Evolutionary conservation across 1,284 basidiomycete species (phyloP), one percentile per base, ranked within the genome.

Genomic region (Mrakiaceae sp.): DNA sequence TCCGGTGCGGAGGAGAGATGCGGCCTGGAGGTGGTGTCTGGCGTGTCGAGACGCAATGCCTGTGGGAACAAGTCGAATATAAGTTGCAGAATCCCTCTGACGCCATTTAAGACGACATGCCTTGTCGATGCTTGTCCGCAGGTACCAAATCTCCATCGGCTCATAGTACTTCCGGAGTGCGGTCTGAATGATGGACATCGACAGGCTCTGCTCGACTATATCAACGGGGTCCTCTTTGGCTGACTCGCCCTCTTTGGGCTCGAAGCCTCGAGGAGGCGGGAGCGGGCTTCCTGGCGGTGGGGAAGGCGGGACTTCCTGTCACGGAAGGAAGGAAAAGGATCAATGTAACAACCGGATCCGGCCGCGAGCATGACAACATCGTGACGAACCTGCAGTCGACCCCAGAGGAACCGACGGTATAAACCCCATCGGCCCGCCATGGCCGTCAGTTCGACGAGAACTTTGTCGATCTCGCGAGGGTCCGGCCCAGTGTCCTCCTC

Each of bases 361-460:
- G 27, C 27, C 27, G 27, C 2, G 27, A 27, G 27, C 27, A 27
- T 27, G 27, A 27, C 27, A 27, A 27, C 27, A 27, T 27, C 27
- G 27, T 27, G n/a, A 68, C 73, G 71, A 69, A 76, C 89, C 72
- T 79, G 80, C 3, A 93, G 75, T 52, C 87, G 82, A 64, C 87
- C 86, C 55, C 84, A 79, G 50, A 98, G 77, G 73, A 98, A 99
- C 60, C 89, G 86, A 61, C 86, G 82, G 77, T 98, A 96, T 63
- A 97, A 77, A 64, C 85, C 85, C 94, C 95, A 98, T 62, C 95
- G 81, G 6, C 92, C 86, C 48, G 87, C 84, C 82, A 99, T 90
- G 5, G 86, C 87, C 11, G 92, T 86, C 4, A 89, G 78, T 77
- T 98, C 96, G 5, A 86, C 86, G 12, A 97, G 73, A 0, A 91